Conservation (phyloP, 306 rosid species). For the Fragaria iinumae region DNA sequence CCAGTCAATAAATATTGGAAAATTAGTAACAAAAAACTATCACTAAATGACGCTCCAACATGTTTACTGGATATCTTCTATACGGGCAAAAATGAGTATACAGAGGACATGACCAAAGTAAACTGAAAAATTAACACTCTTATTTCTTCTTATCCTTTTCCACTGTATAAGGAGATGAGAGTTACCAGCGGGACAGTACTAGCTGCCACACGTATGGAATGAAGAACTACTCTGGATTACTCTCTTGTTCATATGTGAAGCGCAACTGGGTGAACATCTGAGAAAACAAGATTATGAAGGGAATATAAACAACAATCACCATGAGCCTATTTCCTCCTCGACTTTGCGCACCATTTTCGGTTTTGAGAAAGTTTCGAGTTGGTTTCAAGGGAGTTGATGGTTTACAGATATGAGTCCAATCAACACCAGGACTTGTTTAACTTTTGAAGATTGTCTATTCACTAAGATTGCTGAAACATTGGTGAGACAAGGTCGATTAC, state of each 20-base stretch:
- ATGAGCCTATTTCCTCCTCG: no score
- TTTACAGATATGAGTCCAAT: no score
- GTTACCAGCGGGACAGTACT: constrained; percentile 80
- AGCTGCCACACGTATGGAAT: constrained; percentile 97
- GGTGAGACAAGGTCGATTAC: no score
- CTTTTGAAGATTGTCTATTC: no score
- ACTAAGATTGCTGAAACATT: no score
- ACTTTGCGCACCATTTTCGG: no score
- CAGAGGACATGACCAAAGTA: background rate
- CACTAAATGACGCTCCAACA: background rate
- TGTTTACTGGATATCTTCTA: background rate
- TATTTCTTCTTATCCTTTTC: background rate
- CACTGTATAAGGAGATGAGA: background rate
- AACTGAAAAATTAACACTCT: background rate
- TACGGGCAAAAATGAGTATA: background rate
- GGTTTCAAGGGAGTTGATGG: no score
- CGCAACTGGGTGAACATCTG: constrained; percentile 98
- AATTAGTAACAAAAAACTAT: background rate
- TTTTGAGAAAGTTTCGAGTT: no score
- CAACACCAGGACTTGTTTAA: no score
- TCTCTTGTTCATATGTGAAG: constrained; percentile 97
- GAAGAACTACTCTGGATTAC: constrained; percentile 86
- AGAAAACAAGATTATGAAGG: constrained; percentile 16
- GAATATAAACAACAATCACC: background rate
- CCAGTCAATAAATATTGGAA: background rate